Evolutionary conservation across 345 rosid species (phyloP), one percentile per base, ranked within the genome.

Genomic region (Geranium brycei): DNA sequence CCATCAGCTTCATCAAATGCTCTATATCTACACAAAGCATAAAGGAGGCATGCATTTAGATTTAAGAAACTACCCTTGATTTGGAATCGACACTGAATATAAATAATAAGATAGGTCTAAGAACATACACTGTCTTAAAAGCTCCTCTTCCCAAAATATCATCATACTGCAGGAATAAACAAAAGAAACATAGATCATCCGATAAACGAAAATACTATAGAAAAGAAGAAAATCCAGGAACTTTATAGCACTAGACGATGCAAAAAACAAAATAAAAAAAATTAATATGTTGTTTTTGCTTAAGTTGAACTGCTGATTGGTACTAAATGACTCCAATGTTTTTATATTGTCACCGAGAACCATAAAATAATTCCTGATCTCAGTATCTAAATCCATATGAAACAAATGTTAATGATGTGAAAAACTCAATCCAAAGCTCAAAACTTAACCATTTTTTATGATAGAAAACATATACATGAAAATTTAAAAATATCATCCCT

Each of bases 101-200:
- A 60, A 56, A 28, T 18, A 59, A 64, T 51, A 69, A 64, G 70
- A 66, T 16, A 72, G 67, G 78, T 63, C 62, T 57, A n/a, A 72
- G 81, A 81, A 59, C 87, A 83, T 89, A 89, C 96, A 89, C 96
- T 76, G 89, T 89, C 86, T 89, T 89, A 84, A 83, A 89, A 60
- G 96, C 96, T 74, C 96, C 96, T 81, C 71, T 85, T 66, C 96
- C 96, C 77, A 89, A 73, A 31, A 87, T 68, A 69, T 89, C 96
- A 83, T 85, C 83, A 67, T 76, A 81, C 93, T 87, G 82, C 66
- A 74, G 64, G n/a, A 73, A 62, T 17, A 13, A 74, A 51, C 66
- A 63, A 32, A 14, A 70, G 68, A 60, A 30, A 17, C 11, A 60
- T 58, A 35, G 19, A 60, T 19, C 59, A n/a, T n/a, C n/a, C n/a